Evolutionary conservation across 73 alveolate genomes (phyloP), one percentile per base, ranked within the genome.

Genomic region (Stentor roeselii): DNA sequence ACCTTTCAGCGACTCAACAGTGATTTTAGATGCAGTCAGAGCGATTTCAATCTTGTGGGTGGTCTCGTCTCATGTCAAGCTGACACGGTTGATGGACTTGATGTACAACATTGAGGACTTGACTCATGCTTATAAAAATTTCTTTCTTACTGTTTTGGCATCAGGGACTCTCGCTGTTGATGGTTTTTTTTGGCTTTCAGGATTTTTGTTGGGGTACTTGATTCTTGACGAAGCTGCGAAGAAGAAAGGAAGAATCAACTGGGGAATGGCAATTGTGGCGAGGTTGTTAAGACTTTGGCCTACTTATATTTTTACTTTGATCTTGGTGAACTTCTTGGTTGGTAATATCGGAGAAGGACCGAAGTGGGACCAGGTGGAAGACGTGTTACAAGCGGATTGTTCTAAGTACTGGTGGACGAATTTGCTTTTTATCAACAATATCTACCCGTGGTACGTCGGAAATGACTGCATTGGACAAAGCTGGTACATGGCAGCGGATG

Each of bases 91-190:
- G 41, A 31, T 30, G 3, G 4, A 30, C n/a, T n/a, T 34, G 4
- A 34, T 11, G 38, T 3, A 35, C 34, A 84, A 84, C 60, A 36
- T 41, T 21, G 42, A 83, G 11, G 75, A 39, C 15, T 21, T 84
- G 15, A 32, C 59, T 31, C 3, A n/a, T 11, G n/a, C 76, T 39
- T 31, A 42, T 21, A 30, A 75, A 50, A 27, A 27, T 1, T n/a
- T 40, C 14, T 27, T 21, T 32, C 11, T 40, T 30, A 40, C 80
- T 4, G 3, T 86, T 38, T 82, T 39, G 21, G 78, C 84, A 21
- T 83, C 86, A 59, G 86, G 84, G 31, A 59, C 76, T 78, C 75
- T 32, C 50, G 88, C 92, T n/a, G 92, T 86, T 50, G 92, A 86
- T 60, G 27, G 86, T 3, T 86, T 86, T 86, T 78, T 82, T 41